Base-by-base conservation (phyloP, 2,329 filamentous ascomycete species). In the Sporothrix luriei region DNA sequence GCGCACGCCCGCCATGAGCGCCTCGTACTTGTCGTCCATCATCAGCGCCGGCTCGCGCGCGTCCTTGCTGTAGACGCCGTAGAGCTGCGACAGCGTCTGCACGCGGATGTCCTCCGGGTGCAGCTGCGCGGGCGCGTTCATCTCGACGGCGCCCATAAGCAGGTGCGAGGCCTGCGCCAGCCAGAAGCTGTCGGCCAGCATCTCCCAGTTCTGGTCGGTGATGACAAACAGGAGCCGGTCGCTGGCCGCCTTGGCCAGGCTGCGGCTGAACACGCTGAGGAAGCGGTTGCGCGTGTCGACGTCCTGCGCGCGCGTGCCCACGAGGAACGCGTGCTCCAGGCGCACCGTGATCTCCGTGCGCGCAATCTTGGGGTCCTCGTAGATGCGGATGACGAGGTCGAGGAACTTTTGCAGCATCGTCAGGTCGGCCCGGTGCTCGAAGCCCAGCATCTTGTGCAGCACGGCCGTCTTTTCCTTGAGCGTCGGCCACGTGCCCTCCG, bases 381-480 rank as follows among this genome's bases (percentile, higher is more conserved):
- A 99, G 71, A 99, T 97, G 64, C 94, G 90, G 74, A 99, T 97
- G 33, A 99, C 95, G 33, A 99, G 87, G 73, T 98, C 92, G 70
- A 99, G 84, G 82, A 98, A 99, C 77, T 94, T 94, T 74, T 90
- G 93, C 70, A 99, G 84, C 81, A 99, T 90, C 0, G 90, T 93
- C 43, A 90, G 87, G 77, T 98, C 94, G 38, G 86, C 82, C 51
- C 95, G 87, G 70, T 92, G 88, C 79, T 99, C 95, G 74, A 99
- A 99, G 0, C 94, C 90, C 19, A 98, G 83, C 95, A 99, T 99
- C 81, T 99, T 99, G 76, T 97, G 94, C n/a, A 99, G 82, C 0
- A 99, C 95, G 0, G 96, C 96, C 0, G 94, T 98, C 83, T 99
- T 99, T 80, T 99, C 96, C 79, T 99, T 99, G 1, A 99, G 85